phyloP scores from a whole-genome alignment of 2,329 filamentous ascomycete species.

The Fusarium clavum region DNA sequence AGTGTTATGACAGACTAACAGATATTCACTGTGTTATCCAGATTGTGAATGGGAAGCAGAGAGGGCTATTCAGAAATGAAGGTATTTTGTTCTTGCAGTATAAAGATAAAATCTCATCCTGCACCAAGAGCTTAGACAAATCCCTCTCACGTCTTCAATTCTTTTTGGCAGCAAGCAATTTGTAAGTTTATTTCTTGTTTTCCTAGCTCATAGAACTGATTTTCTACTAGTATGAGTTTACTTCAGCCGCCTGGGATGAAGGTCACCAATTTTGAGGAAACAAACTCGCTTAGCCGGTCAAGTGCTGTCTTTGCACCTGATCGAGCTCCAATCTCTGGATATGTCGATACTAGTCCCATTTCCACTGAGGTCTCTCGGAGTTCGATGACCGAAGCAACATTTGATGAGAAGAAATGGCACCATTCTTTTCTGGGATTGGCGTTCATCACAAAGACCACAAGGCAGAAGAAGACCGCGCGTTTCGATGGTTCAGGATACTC shows the following conservation, averaged over 20 bases:
- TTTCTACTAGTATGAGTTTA: neutral
- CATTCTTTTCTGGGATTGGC: neutral
- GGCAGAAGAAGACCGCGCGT: rapidly evolving
- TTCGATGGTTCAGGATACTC: rapidly evolving
- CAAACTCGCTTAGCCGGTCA: neutral
- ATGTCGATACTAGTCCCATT: neutral
- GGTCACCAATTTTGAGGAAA: rapidly evolving
- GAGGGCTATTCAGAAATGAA: neutral
- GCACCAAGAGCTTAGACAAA: neutral
- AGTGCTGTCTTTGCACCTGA: rapidly evolving
- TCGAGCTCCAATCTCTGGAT: too few species aligned
- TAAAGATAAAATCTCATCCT: neutral
- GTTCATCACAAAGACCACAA: neutral
- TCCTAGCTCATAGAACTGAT: rapidly evolving
- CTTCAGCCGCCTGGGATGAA: too few species aligned
- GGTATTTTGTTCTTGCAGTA: slow-evolving; percentile 4
- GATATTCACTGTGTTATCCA: neutral
- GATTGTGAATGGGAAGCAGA: neutral
- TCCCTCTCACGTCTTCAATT: neutral
- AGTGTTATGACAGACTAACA: slow-evolving; percentile 1
- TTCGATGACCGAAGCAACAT: neutral
- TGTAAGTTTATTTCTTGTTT: neutral
- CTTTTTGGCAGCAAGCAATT: neutral
- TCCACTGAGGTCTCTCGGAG: rapidly evolving
- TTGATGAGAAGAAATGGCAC: rapidly evolving